Conservation (phyloP, 1,284 basidiomycete genomes). For the Singerocomus rubriflavus region DNA sequence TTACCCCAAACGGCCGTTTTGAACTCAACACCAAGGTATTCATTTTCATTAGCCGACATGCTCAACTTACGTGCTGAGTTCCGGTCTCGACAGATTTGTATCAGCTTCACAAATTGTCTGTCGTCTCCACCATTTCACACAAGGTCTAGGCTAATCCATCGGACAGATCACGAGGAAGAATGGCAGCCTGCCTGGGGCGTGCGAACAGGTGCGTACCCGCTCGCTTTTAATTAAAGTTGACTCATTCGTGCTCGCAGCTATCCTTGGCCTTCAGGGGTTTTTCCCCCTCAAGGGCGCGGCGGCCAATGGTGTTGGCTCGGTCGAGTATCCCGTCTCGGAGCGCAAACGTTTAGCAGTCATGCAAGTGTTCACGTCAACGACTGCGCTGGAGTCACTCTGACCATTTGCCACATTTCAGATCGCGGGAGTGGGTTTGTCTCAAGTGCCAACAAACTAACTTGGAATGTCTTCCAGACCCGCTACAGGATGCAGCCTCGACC, state of each 20-base stretch:
- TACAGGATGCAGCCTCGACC: conserved; percentile 19
- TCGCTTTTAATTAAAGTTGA: conserved; percentile 22
- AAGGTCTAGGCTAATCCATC: conserved; percentile 25
- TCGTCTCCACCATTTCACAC: conserved; percentile 22
- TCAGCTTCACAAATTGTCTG: conserved; percentile 86
- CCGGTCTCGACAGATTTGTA: conserved; percentile 68
- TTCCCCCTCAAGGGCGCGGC: conserved; percentile 88
- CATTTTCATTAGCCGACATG: conserved; percentile 27
- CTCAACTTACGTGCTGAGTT: conserved; percentile 13
- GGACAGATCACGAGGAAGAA: conserved; percentile 76
- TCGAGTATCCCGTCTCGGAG: conserved; percentile 79
- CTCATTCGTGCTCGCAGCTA: conserved; percentile 49
- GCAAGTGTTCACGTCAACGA: conserved; percentile 45
- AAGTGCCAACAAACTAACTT: conserved; percentile 69
- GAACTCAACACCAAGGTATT: conserved; percentile 91
- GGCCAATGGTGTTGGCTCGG: conserved; percentile 85
- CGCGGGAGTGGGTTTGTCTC: conserved; percentile 79
- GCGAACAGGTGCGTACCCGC: conserved; percentile 63
- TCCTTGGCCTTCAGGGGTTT: conserved; percentile 88
- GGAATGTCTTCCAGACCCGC: conserved; percentile 69
- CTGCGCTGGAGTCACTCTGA: conserved; percentile 11
- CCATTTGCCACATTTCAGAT: conserved; percentile 45
- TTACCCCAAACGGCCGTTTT: conserved; percentile 94
- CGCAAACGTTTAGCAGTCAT: conserved; percentile 76
- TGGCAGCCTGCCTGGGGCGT: conserved; percentile 99